These are phyloP conservation scores for Colletotrichum kahawae DNA, from an alignment of 2,329 filamentous ascomycete genomes.

Conservation along the genomic window DNA sequence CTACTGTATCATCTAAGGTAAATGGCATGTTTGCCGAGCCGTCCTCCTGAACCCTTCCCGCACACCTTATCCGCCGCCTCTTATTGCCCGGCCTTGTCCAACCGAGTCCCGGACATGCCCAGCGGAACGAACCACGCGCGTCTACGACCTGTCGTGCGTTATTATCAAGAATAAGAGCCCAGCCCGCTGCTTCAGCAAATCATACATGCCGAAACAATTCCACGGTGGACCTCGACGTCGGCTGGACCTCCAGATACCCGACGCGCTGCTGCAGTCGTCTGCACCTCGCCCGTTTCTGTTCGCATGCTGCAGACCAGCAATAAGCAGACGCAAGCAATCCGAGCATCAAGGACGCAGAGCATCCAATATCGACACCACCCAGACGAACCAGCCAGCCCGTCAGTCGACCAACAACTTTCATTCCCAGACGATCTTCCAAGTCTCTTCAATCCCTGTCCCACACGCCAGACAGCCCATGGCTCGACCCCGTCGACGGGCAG, in stretches of 20 bases:
- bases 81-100: neutral
- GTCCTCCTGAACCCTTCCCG: neutral
- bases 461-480: neutral
- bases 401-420: neutral
- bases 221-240: neutral
- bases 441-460: neutral
- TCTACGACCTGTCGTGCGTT: neutral
- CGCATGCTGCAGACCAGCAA: conserved; percentile 11
- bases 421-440: neutral
- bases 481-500: neutral
- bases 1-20: conserved; percentile 9
- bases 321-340: conserved; percentile 17
- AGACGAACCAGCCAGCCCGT: neutral
- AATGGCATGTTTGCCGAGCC: neutral
- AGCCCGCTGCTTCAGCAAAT: neutral
- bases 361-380: neutral
- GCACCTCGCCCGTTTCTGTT: conserved; percentile 3
- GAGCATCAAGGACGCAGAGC: neutral
- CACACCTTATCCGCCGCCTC: neutral
- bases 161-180: neutral
- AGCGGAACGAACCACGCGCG: neutral
- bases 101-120: neutral
- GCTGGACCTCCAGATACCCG: conserved; percentile 7
- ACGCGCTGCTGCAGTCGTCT: conserved; percentile 10
- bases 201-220: neutral